These are phyloP conservation scores for Kodamaea laetipori DNA, from an alignment of 805 yeast species.

Conservation along the genomic window DNA sequence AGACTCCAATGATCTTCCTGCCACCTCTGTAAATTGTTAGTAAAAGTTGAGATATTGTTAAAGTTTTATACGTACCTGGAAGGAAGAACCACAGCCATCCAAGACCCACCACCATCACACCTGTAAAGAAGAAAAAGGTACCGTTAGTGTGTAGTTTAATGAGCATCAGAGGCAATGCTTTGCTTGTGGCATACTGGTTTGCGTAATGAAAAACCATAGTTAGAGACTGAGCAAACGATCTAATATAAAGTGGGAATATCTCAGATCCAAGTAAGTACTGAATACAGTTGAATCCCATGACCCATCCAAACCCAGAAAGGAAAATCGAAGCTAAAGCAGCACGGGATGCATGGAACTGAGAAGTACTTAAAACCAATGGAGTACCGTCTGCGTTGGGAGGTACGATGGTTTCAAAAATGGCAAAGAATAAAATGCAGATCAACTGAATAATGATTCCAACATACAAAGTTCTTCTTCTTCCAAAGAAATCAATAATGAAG, in stretches of 20 bases:
- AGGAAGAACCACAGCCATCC: constrained; percentile 28
- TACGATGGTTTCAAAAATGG: constrained; percentile 47
- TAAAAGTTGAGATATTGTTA: too few relatives aligned
- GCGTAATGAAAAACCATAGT: constrained; percentile 30
- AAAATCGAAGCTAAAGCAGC: constrained; percentile 28
- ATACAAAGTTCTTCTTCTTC: constrained; percentile 50
- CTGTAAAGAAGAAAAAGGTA: constrained; percentile 26
- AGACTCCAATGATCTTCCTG: constrained; percentile 29
- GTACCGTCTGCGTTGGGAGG: constrained; percentile 26
- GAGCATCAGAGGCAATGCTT: constrained; percentile 29
- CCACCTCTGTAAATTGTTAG: constrained; percentile 19
- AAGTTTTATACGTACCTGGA: constrained; percentile 16
- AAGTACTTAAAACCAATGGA: constrained; percentile 14
- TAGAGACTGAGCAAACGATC: constrained; percentile 27
- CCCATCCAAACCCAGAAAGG: constrained; percentile 28
- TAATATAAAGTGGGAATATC: constrained; percentile 26
- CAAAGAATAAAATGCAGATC: constrained; percentile 46
- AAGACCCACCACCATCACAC: constrained; percentile 20
- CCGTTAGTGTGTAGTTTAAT: constrained; percentile 23
- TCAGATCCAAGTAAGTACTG: constrained; percentile 28
- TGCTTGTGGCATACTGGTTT: constrained; percentile 28
- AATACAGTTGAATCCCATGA: constrained; percentile 26
- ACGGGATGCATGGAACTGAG: constrained; percentile 22
- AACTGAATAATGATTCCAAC: constrained; percentile 50
- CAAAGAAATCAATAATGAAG: constrained; percentile 55